Evolutionary conservation across 257 asterid species (phyloP).

Genomic region (Echium plantagineum): DNA sequence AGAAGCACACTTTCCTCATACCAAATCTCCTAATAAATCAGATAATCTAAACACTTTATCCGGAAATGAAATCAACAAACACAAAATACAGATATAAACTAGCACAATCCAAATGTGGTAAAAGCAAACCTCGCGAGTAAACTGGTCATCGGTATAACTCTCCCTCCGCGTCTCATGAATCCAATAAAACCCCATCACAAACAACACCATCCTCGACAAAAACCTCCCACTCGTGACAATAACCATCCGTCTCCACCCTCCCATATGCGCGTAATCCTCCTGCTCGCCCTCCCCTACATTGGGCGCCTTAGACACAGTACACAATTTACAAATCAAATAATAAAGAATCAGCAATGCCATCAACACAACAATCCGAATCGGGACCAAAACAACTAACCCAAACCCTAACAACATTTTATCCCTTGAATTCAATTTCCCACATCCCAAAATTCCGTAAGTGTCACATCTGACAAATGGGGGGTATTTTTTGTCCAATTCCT

Average conservation of each 20-base stretch:
- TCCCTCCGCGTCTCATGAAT: slow-evolving; percentile 19
- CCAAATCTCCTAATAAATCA: no score
- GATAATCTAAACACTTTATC: no score
- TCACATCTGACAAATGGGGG: slow-evolving; percentile 67
- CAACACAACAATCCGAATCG: slow-evolving; percentile 51
- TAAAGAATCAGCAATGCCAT: slow-evolving; percentile 40
- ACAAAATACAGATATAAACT: background rate
- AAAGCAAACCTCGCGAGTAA: slow-evolving; percentile 33
- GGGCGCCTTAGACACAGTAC: background rate
- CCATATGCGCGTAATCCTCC: slow-evolving; percentile 71
- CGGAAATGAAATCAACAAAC: no score
- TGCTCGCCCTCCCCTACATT: slow-evolving; percentile 30
- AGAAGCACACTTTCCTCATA: no score
- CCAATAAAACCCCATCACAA: slow-evolving; percentile 63
- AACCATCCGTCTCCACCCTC: slow-evolving; percentile 62
- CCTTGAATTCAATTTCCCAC: slow-evolving; percentile 44
- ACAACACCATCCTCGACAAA: slow-evolving; percentile 42
- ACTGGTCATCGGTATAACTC: slow-evolving; percentile 15
- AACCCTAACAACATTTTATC: slow-evolving; percentile 52
- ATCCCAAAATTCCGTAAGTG: slow-evolving; percentile 67
- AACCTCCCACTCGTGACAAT: slow-evolving; percentile 49
- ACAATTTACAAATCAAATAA: slow-evolving; percentile 35
- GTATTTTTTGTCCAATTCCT: slow-evolving; percentile 63
- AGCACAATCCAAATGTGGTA: slow-evolving; percentile 3
- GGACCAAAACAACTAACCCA: slow-evolving; percentile 49